Base-by-base conservation (phyloP, 225 moss, liverwort and hornwort genomes). In the Neckera pumila region DNA sequence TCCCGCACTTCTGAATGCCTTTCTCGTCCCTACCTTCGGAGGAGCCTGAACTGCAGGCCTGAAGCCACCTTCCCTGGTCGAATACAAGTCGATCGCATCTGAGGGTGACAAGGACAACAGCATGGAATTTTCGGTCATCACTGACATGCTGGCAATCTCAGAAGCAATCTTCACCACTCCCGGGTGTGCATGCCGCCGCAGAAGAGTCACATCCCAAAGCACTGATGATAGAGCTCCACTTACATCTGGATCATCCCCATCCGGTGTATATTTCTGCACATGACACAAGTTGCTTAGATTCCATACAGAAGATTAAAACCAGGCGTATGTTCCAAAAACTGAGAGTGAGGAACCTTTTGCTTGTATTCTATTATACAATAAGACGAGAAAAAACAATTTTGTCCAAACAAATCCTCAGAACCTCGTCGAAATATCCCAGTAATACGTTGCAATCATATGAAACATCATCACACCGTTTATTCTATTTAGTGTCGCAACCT, bases 221-320 rank as follows among this genome's bases (percentile, higher is more conserved):
- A 93, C 90, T 57, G 93, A 91, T 45, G 96, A 93, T 25, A 95
- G 84, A n/a, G 95, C 95, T 86, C 94, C 96, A 90, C 94, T 92
- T 18, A 96, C 92, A 56, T 96, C 98, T 53, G 96, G 95, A 87
- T 97, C 96, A 83, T 95, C 93, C 26, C 91, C 93, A 67, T 91
- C 90, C 12, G 93, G 54, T 43, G 91, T 87, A 65, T 91, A 88
- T 60, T 90, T 87, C 97, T 98, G 94, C 85, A 89, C 42, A 82
- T 6, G 13, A 17, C 30, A 81, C 87, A 79, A 43, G 15, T 40
- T 81, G 61, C 67, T 85, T 62, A 85, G 61, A 81, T 83, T 59
- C 38, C 63, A 33, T 78, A 71, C 26, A 75, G 34, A 56, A 57
- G 31, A 83, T 8, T 26, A 51, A 53, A n/a, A 65, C 21, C 67